Evolutionary conservation across 148 eudicot species (phyloP).

Genomic region (Pouteria glomerata): DNA sequence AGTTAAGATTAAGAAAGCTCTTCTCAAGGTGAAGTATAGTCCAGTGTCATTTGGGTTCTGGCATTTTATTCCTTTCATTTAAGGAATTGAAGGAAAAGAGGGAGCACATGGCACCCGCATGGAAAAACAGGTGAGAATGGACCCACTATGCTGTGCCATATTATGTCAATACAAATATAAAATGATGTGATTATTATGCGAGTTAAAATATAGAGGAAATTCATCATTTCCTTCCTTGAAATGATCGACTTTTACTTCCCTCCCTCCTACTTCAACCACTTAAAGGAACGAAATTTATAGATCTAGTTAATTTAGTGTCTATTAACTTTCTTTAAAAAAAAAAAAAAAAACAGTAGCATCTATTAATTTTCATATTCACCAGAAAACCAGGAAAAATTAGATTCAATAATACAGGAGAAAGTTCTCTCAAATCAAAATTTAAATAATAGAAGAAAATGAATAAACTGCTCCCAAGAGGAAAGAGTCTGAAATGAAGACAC

Average conservation of each 20-base stretch:
- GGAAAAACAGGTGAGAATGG: too few species aligned
- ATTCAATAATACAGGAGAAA: background rate
- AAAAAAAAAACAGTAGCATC: too few species aligned
- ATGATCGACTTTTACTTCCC: too few species aligned
- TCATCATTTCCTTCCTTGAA: too few species aligned
- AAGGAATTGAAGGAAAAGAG: too few species aligned
- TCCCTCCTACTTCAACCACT: too few species aligned
- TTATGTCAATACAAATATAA: background rate
- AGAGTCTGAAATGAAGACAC: background rate
- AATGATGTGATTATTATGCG: background rate
- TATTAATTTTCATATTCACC: background rate
- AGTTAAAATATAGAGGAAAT: too few species aligned
- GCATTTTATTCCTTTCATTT: too few species aligned
- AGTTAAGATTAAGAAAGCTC: too few species aligned
- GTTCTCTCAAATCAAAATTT: background rate
- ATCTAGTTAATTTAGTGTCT: background rate
- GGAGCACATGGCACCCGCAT: too few species aligned
- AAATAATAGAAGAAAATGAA: constrained; percentile 1
- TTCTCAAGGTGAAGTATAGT: background rate
- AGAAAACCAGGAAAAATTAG: background rate
- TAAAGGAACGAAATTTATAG: background rate
- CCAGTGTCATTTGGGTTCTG: background rate
- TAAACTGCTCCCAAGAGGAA: background rate
- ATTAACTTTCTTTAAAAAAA: too few species aligned
- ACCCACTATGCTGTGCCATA: too few species aligned